Evolutionary conservation across 2,329 filamentous ascomycete species (phyloP), one percentile per base, ranked within the genome.

Genomic region (Botrytis squamosa): DNA sequence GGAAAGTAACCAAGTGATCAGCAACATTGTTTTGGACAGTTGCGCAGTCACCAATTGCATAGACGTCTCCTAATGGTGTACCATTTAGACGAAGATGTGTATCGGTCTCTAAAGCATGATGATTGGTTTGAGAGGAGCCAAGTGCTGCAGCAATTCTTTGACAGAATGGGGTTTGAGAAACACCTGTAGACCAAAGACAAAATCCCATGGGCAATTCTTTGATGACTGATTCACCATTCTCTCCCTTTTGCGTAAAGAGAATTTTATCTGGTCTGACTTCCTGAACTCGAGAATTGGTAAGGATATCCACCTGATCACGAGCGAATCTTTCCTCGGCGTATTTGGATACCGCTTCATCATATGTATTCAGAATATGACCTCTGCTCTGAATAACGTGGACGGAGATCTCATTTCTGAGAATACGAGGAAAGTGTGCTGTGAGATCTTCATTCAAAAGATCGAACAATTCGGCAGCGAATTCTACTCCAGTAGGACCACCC

Each of bases 21-120:
- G 95, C 93, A 2, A 98, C 87, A 78, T 99, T 99, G 85, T 99
- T 99, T 81, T 99, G 97, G 0, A 99, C 95, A 0, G 97, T 99
- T 10, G 93, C 88, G 84, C 96, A 98, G 84, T 99, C 96, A 22
- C 96, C 96, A 75, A 99, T 94, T 66, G 95, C 95, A 80, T 99
- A 99, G 36, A 99, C 94, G 75, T 98, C 95, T 55, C 96, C 96
- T 0, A 98, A 84, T 0, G 96, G 96, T 0, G 96, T 90, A 71
- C 96, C 96, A 74, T 92, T 93, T 0, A 99, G 85, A 59, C 96
- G 93, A 14, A 98, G 90, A 81, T 99, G 95, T 1, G 93, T 91
- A 81, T 99, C 96, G 0, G 96, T 99, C 82, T 98, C 96, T 14
- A 99, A 88, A 3, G 97, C 96, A 81, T 96, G 95, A 57, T 88